Evolutionary conservation across 257 asterid genomes (phyloP).

Genomic region (Solanum chilense): DNA sequence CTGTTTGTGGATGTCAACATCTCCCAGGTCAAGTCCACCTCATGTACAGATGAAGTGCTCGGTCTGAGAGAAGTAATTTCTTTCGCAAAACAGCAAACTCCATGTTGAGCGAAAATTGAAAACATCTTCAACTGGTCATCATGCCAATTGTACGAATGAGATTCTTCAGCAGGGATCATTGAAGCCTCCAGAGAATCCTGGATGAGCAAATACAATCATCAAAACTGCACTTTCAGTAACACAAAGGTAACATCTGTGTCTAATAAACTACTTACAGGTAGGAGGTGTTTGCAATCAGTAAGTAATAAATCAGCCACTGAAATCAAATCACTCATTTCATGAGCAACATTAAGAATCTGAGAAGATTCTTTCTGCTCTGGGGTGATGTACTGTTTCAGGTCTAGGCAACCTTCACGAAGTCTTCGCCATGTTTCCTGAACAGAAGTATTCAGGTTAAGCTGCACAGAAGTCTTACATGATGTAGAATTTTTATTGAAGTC

Average conservation of each 20-base stretch:
- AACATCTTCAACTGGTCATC: constrained; percentile 72
- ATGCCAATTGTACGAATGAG: constrained; percentile 39
- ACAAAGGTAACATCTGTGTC: not conserved
- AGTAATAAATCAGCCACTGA: constrained; percentile 71
- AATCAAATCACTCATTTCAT: constrained; percentile 51
- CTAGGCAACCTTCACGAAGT: constrained; percentile 34
- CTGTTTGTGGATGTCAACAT: constrained; percentile 58
- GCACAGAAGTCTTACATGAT: constrained; percentile 12
- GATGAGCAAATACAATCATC: constrained; percentile 3
- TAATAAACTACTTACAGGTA: constrained; percentile 32
- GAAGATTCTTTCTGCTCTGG: constrained; percentile 53
- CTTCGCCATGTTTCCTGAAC: constrained; percentile 68
- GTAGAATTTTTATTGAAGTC: constrained; percentile 27
- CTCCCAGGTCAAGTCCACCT: constrained; percentile 59
- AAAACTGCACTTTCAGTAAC: constrained; percentile 5
- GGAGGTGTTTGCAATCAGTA: constrained; percentile 38
- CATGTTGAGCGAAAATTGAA: constrained; percentile 65
- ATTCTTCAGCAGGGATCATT: constrained; percentile 18
- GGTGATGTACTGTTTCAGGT: constrained; percentile 38
- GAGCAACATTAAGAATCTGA: constrained; percentile 26
- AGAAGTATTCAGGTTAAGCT: constrained; percentile 19
- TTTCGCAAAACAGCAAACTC: constrained; percentile 58
- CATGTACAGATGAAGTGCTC: constrained; percentile 18
- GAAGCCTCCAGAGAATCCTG: constrained; percentile 58
- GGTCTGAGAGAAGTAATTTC: constrained; percentile 43